phyloP scores from a whole-genome alignment of 768 basidiomycete species.

The Amyloporia xantha region DNA sequence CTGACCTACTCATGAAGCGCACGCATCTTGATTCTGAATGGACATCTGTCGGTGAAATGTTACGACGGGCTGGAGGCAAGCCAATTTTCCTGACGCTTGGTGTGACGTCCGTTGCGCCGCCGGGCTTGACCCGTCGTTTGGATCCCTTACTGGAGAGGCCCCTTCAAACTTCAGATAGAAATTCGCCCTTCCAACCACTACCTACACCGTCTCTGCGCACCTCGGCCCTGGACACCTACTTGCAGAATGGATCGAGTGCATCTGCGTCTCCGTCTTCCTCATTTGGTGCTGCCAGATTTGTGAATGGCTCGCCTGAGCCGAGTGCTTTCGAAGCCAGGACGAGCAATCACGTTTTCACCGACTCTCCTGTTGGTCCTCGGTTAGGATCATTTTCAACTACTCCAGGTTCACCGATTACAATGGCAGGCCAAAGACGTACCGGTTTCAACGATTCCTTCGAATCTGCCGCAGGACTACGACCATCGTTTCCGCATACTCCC shows the following conservation, averaged over 20 bases:
- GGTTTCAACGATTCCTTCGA: conserved; percentile 39
- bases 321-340: conserved; percentile 6
- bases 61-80: conserved; percentile 43
- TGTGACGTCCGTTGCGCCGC: conserved; percentile 37
- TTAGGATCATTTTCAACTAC: conserved; percentile 3
- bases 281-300: conserved; percentile 55
- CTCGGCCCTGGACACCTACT: conserved; percentile 60
- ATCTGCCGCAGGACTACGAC: conserved; percentile 5
- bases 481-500: conserved; percentile 7
- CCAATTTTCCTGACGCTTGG: conserved; percentile 61
- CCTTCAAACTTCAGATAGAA: conserved; percentile 32
- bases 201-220: conserved; percentile 54
- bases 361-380: conserved; percentile 27
- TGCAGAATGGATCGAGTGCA: conserved; percentile 44
- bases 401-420: neutral
- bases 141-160: conserved; percentile 43
- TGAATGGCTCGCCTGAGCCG: conserved; percentile 64
- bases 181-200: conserved; percentile 59
- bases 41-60: conserved; percentile 56
- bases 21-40: conserved; percentile 63
- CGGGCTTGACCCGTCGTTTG: conserved; percentile 44
- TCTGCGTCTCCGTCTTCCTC: conserved; percentile 73
- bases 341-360: conserved; percentile 27
- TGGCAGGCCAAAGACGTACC: conserved; percentile 16
- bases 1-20: conserved; percentile 80